A percentile compares a stretch with the other conserved stretches of the same genome.
phyloP scores from a whole-genome alignment of 352 stramenopile genomes.

The Paralagenidium karlingii region DNA sequence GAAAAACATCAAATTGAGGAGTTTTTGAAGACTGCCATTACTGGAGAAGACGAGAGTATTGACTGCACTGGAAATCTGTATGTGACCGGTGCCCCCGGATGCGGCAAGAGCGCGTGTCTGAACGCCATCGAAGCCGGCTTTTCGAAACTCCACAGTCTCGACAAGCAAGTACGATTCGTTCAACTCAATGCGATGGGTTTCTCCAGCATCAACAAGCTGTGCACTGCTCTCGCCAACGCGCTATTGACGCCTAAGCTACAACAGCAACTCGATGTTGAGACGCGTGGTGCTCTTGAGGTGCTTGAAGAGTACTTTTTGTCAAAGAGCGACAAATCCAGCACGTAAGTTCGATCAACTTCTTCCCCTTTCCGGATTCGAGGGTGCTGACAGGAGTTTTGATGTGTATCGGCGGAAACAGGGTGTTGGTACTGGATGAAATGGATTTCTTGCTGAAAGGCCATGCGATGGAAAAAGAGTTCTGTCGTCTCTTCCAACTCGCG shows the following conservation, averaged over 20 bases:
- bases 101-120: constrained; percentile 65
- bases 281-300: too few species aligned
- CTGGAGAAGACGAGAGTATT: neutral
- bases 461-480: constrained; percentile 53
- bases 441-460: constrained; percentile 56
- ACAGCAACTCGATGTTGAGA: too few species aligned
- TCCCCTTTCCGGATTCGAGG: too few species aligned
- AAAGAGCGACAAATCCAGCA: too few species aligned
- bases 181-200: constrained; percentile 72
- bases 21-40: neutral
- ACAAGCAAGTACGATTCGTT: too few species aligned
- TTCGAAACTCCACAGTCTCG: too few species aligned
- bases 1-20: neutral
- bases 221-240: constrained; percentile 34
- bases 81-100: constrained; percentile 62
- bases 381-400: too few species aligned
- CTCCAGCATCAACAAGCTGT: constrained; percentile 27
- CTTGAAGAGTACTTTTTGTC: too few species aligned
- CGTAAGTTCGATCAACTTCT: too few species aligned
- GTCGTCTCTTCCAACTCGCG: constrained; percentile 62
- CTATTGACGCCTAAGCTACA: too few species aligned
- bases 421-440: constrained; percentile 77
- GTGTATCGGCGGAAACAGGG: too few species aligned
- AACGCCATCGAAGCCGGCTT: constrained; percentile 29
- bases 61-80: constrained; percentile 35